Evolutionary conservation across 176 grass and related monocot genomes (phyloP), one percentile per base, ranked within the genome.

Genomic region (Paspalum notatum): DNA sequence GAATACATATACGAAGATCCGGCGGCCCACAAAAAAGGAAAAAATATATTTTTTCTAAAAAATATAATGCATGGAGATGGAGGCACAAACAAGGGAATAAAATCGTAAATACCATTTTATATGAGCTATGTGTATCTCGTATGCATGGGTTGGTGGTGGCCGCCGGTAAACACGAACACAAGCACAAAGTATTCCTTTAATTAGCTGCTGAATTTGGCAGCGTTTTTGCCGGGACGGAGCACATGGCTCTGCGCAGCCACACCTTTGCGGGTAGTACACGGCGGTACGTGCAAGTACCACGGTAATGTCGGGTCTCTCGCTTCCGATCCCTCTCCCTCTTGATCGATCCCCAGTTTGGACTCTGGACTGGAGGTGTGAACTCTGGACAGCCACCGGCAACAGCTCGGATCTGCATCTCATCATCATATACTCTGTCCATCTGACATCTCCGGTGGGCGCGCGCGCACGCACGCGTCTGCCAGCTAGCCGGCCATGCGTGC

Each of bases 381-480:
- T 12, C 7, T 39, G 12, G 17, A 32, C 8, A 21, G 12, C 17
- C 25, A 20, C 20, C n/a, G 52, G 14, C 18, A 14, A 56, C 78
- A 76, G 71, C 78, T 82, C 15, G 72, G 71, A 83, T 83, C 72
- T 76, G 61, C 70, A 54, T 79, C 76, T 66, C 48, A 38, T 32
- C 32, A 32, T 32, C 3, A 32, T 32, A 32, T 59, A 52, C 12
- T 39, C 75, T 47, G 72, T n/a, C 40, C 70, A 73, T 38, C 48
- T 44, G 21, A 26, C 32, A 3, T 32, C 32, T 32, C 32, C 32
- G 32, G 3, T 32, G 32, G 32, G 32, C 32, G 32, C 32, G 32
- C 32, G 47, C 10, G 65, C 45, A 8, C 10, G 74, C 65, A 60
- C 47, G 32, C 69, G 41, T 62, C 32, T 62, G 2, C 32, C 32